phyloP scores from a whole-genome alignment of 768 basidiomycete genomes.

The Mycena sanguinolenta region DNA sequence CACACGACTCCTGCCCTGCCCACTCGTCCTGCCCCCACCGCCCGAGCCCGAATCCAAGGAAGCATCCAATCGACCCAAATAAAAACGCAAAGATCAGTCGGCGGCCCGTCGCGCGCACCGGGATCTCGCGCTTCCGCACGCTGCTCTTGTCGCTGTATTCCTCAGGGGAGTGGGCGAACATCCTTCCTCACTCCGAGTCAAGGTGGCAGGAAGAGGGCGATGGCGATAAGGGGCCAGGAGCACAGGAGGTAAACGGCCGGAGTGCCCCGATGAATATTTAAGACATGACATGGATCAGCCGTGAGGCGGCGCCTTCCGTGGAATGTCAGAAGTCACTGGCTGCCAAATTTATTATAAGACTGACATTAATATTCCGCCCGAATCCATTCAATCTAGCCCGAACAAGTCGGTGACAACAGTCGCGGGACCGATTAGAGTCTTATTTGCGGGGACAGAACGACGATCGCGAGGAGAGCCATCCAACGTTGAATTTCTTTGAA shows the following conservation, averaged over 20 bases:
- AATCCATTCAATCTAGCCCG: constrained; percentile 5
- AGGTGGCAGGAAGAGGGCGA: background rate
- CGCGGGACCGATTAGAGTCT: background rate
- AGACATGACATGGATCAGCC: background rate
- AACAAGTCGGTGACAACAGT: background rate
- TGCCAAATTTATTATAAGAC: constrained; percentile 2
- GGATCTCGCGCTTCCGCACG: constrained; percentile 10
- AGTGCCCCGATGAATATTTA: background rate
- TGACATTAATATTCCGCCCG: background rate
- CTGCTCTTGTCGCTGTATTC: constrained; percentile 10
- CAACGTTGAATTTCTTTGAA: too few relatives aligned
- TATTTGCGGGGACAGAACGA: too few relatives aligned
- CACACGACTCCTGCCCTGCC: background rate
- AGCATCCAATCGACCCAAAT: constrained; percentile 28
- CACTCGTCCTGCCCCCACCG: constrained; percentile 12
- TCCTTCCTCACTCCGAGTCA: background rate
- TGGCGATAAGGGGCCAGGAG: background rate
- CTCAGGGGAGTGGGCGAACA: constrained; percentile 20
- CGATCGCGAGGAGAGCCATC: too few relatives aligned
- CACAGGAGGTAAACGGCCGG: background rate
- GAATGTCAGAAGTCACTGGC: too few relatives aligned
- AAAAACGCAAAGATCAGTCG: constrained; percentile 19
- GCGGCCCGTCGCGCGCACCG: constrained; percentile 20
- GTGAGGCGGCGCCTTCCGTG: background rate
- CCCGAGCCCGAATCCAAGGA: constrained; percentile 25